phyloP scores from a whole-genome alignment of 2,329 filamentous ascomycete genomes.

The Alternaria sp. region DNA sequence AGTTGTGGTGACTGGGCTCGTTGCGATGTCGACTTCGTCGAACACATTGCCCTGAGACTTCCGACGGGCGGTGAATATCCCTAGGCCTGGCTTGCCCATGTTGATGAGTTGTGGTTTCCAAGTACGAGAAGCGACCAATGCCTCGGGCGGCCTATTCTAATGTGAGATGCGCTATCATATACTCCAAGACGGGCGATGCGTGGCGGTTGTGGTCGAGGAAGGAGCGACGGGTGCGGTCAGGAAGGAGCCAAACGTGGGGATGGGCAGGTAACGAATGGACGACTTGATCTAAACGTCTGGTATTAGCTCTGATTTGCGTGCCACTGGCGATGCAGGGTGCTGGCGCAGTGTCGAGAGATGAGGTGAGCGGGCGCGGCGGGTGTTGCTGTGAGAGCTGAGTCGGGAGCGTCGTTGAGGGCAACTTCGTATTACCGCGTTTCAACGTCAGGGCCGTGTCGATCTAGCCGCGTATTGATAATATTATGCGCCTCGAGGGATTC shows the following conservation, averaged over 20 bases:
- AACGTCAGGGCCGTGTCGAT: constrained; percentile 7
- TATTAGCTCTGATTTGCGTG: constrained; percentile 7
- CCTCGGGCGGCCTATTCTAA: constrained; percentile 26
- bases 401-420: background rate
- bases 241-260: background rate
- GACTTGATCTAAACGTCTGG: constrained; percentile 6
- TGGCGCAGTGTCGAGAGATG: constrained; percentile 4
- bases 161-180: constrained; percentile 24
- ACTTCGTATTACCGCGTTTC: constrained; percentile 19
- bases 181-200: constrained; percentile 10
- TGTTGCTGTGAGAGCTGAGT: constrained; percentile 10
- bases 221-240: constrained; percentile 3
- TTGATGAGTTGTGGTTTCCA: constrained; percentile 1
- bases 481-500: background rate
- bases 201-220: constrained; percentile 7
- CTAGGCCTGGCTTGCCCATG: constrained; percentile 43
- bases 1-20: constrained; percentile 31
- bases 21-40: constrained; percentile 31
- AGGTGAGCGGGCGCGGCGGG: constrained; percentile 4
- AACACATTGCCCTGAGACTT: constrained; percentile 48
- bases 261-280: constrained; percentile 7
- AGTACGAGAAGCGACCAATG: constrained; percentile 19
- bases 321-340: background rate
- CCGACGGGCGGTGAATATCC: constrained; percentile 43
- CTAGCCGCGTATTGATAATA: constrained; percentile 1